Evolutionary conservation across 108 stramenopile species (phyloP), one percentile per base, ranked within the genome.

Genomic region (Nannochloropsis salina): DNA sequence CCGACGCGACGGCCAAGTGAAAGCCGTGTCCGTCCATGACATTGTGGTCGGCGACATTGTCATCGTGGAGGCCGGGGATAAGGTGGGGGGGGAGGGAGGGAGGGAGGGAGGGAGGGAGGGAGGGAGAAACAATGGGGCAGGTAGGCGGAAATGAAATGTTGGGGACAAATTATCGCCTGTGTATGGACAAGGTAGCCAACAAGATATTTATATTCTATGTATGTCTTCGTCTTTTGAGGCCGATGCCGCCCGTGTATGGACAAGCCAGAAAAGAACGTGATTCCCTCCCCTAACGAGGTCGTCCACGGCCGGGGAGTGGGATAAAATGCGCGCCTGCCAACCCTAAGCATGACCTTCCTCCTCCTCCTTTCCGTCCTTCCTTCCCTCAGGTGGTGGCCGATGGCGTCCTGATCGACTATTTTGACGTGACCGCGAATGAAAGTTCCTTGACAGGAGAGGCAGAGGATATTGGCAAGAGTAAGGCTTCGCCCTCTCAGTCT

Each of bases 371-470:
- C 12, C 47, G 47, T 51, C 47, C 47, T 12, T 15, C 47, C 12
- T 15, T 80, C 21, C 80, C 80, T 80, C 44, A 61, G 31, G 80
- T 99, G 51, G 96, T 97, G 8, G 96, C 96, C 12, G 97, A 99
- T 89, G 97, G 96, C 86, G 89, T 98, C n/a, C 90, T 98, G 47
- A 83, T 97, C 40, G 84, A 92, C 51, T 95, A 93, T 22, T 90
- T 90, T 5, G 95, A 94, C 83, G 91, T 99, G 61, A 93, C 93
- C 83, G 93, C 95, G 90, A 95, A 98, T 89, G 97, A 99, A 91
- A 89, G 92, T 10, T 87, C 93, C 9, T 90, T 99, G 42, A 99
- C 99, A 10, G 99, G 99, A 44, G 99, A 99, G 89, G 93, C 96
- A 9, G 93, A 94, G 40, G 89, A 94, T 44, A 90, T 97, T 81